phyloP scores from a whole-genome alignment of 805 yeast species.

The Starmerella khaoyaiensis region DNA sequence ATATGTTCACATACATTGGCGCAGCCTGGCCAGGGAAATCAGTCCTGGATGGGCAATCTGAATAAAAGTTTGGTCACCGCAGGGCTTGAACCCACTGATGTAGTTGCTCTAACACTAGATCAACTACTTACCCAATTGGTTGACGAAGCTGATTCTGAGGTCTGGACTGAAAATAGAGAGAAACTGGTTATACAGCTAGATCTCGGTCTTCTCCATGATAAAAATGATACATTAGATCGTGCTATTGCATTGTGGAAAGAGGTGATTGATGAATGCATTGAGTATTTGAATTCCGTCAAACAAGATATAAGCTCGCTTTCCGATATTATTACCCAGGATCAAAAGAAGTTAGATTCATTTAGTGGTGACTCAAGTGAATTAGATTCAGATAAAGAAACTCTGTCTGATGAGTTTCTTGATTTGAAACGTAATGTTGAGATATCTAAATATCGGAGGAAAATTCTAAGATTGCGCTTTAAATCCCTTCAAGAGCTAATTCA shows the following conservation, averaged over 20 bases:
- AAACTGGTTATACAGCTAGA: conserved; percentile 34
- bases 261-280: no score
- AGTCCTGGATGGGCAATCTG: neutral
- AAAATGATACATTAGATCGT: conserved; percentile 35
- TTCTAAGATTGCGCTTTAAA: conserved; percentile 3
- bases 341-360: no score
- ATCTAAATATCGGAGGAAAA: conserved; percentile 16
- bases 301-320: no score
- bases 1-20: conserved; percentile 63
- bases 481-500: conserved; percentile 35
- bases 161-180: conserved; percentile 9
- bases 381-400: neutral
- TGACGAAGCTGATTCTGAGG: conserved; percentile 39
- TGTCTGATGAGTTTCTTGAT: conserved; percentile 5
- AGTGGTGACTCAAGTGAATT: conserved; percentile 18
- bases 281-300: no score
- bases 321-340: no score
- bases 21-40: neutral
- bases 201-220: conserved; percentile 59
- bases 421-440: conserved; percentile 3
- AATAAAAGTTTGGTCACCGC: neutral
- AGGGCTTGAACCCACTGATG: conserved; percentile 3
- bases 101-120: conserved; percentile 40
- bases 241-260: conserved; percentile 40
- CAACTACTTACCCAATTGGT: conserved; percentile 58